phyloP scores from a whole-genome alignment of 441 rosid genomes.

The Eruca vesicaria region DNA sequence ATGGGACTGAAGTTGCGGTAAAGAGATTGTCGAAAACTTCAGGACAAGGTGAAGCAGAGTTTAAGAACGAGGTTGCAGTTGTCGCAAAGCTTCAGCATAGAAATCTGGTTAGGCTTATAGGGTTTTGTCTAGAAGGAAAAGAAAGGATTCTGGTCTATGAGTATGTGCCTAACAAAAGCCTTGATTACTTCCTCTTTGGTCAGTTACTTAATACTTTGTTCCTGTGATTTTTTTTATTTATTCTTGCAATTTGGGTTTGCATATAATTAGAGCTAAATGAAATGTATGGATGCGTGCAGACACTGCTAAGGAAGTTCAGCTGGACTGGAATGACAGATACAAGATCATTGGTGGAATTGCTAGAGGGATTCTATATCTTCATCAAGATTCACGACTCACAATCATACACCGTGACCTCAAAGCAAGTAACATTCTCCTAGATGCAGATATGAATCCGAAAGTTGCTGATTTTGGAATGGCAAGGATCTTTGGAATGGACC shows the following conservation, averaged over 20 bases:
- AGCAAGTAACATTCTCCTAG: conserved; percentile 16
- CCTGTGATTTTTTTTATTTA: conserved; percentile 22
- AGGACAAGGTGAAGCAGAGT: not conserved
- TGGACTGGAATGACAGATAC: conserved; percentile 7
- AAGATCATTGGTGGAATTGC: conserved; percentile 14
- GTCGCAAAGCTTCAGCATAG: not conserved
- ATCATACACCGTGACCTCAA: conserved; percentile 18
- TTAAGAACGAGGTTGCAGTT: not conserved
- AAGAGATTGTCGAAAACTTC: not conserved
- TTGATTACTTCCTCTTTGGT: conserved; percentile 3
- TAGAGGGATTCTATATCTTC: conserved; percentile 21
- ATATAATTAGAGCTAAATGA: not conserved
- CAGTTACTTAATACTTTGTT: not conserved
- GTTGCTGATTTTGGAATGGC: conserved; percentile 26
- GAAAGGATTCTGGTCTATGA: not conserved
- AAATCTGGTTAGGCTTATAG: not conserved
- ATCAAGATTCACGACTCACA: conserved; percentile 14
- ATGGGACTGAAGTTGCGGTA: not conserved
- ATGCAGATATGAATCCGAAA: not conserved
- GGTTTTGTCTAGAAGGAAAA: not conserved
- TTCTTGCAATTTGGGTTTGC: not conserved
- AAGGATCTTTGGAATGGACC: conserved; percentile 12
- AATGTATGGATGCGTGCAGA: conserved; percentile 26
- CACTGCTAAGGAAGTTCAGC: conserved; percentile 12
- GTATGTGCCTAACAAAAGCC: conserved; percentile 1